A percentile compares a stretch with the other conserved stretches of the same genome.
phyloP scores from a whole-genome alignment of 2,329 filamentous ascomycete genomes.

The Hypoxylon sp. region DNA sequence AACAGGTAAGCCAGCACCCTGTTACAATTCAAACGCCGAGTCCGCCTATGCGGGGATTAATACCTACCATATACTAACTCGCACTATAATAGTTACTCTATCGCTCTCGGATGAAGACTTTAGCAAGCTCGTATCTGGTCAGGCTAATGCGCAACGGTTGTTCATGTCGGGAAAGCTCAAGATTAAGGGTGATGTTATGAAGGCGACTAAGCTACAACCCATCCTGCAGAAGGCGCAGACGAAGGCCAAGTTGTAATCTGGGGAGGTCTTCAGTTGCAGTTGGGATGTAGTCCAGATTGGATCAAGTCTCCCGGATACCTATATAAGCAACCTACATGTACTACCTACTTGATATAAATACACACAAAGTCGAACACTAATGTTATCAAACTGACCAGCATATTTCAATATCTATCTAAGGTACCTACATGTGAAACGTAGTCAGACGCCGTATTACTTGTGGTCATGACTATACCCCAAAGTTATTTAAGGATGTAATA shows the following conservation, averaged over 20 bases:
- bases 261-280: constrained; percentile 46
- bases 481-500: background rate
- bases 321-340: constrained; percentile 9
- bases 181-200: constrained; percentile 98
- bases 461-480: background rate
- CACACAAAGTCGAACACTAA: background rate
- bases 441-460: background rate
- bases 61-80: constrained; percentile 24
- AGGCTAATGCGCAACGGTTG: constrained; percentile 93
- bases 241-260: constrained; percentile 83
- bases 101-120: constrained; percentile 89
- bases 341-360: constrained; percentile 5
- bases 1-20: constrained; percentile 72
- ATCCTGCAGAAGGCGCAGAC: constrained; percentile 89
- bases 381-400: background rate
- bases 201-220: constrained; percentile 96
- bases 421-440: background rate
- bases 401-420: too few relatives aligned
- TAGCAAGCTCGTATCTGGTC: constrained; percentile 82
- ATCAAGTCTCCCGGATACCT: background rate
- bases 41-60: background rate
- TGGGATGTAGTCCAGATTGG: constrained; percentile 9
- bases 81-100: constrained; percentile 78
- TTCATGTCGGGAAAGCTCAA: constrained; percentile 99
- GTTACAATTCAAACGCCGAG: background rate